phyloP scores from a whole-genome alignment of 1,284 basidiomycete species.

The Moesziomyces parantarcticus region DNA sequence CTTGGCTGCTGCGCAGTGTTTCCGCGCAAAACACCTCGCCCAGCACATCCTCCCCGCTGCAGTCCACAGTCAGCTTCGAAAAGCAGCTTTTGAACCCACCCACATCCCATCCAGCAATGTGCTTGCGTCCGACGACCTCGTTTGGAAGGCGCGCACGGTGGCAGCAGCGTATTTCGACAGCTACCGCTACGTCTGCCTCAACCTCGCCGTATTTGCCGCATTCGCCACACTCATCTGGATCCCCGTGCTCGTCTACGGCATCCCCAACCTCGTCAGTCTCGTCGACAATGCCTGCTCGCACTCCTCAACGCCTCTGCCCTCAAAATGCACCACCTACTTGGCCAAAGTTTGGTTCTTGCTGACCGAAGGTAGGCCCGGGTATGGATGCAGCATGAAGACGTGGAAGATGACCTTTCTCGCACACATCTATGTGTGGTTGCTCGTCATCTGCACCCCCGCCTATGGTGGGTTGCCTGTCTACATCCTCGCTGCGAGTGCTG shows the following conservation, averaged over 20 bases:
- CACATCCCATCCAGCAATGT: background rate
- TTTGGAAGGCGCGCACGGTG: slow-evolving; percentile 12
- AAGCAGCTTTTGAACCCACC: background rate
- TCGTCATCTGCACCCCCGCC: slow-evolving; percentile 6
- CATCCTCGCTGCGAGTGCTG: slow-evolving; percentile 3
- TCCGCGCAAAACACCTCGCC: slow-evolving; percentile 6
- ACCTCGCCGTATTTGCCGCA: slow-evolving; percentile 6
- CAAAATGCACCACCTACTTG: background rate
- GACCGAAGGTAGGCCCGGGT: slow-evolving; percentile 1
- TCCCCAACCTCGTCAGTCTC: slow-evolving; percentile 15
- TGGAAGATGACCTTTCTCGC: slow-evolving; percentile 33
- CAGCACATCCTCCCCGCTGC: slow-evolving; percentile 1
- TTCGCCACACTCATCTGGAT: slow-evolving; percentile 1
- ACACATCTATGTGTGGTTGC: slow-evolving; percentile 3
- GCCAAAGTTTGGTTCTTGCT: slow-evolving; percentile 14
- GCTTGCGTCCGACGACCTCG: slow-evolving; percentile 15
- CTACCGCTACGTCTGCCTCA: slow-evolving; percentile 11
- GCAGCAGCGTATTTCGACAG: slow-evolving; percentile 8
- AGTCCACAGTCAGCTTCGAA: background rate
- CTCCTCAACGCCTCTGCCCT: slow-evolving; percentile 3
- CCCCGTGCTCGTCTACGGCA: slow-evolving; percentile 4
- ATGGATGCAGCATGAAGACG: slow-evolving; percentile 6
- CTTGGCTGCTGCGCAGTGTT: slow-evolving; percentile 6
- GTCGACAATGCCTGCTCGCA: slow-evolving; percentile 10
- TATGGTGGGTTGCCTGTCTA: slow-evolving; percentile 16